Evolutionary conservation across 257 asterid genomes (phyloP).

Genomic region (Lavandula angustifolia): DNA sequence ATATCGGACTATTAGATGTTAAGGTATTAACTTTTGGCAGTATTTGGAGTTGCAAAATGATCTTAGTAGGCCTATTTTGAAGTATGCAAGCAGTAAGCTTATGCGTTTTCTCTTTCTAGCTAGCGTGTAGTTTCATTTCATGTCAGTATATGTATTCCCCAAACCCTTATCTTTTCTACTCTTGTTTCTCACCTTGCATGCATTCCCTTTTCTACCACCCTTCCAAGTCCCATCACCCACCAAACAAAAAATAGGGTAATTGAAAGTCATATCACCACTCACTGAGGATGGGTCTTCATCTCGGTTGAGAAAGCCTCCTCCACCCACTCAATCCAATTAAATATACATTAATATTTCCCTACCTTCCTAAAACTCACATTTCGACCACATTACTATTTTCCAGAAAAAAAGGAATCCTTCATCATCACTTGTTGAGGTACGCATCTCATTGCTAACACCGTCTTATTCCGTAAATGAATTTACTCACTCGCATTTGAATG

Average conservation of each 20-base stretch:
- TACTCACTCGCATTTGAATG: slow-evolving; percentile 10
- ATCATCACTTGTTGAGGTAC: slow-evolving; percentile 33
- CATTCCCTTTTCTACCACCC: slow-evolving; percentile 32
- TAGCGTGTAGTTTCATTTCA: slow-evolving; percentile 7
- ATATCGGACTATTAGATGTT: no score
- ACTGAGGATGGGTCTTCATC: slow-evolving; percentile 60
- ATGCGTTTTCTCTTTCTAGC: background rate
- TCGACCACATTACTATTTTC: slow-evolving; percentile 39
- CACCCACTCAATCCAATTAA: slow-evolving; percentile 59
- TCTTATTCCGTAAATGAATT: slow-evolving; percentile 9
- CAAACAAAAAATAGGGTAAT: slow-evolving; percentile 38
- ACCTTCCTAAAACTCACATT: background rate
- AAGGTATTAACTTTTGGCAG: slow-evolving; percentile 38
- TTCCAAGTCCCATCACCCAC: slow-evolving; percentile 22
- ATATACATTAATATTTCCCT: background rate
- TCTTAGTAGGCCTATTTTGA: slow-evolving; percentile 1
- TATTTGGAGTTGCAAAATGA: background rate
- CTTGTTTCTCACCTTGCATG: slow-evolving; percentile 26
- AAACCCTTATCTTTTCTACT: background rate
- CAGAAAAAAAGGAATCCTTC: slow-evolving; percentile 31
- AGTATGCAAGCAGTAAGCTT: background rate
- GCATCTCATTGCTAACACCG: slow-evolving; percentile 33
- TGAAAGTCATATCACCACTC: slow-evolving; percentile 65
- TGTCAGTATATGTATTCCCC: background rate
- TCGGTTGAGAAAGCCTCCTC: slow-evolving; percentile 66